Evolutionary conservation across 257 asterid species (phyloP), one percentile per base, ranked within the genome.

Genomic region (Fraxinus americana): DNA sequence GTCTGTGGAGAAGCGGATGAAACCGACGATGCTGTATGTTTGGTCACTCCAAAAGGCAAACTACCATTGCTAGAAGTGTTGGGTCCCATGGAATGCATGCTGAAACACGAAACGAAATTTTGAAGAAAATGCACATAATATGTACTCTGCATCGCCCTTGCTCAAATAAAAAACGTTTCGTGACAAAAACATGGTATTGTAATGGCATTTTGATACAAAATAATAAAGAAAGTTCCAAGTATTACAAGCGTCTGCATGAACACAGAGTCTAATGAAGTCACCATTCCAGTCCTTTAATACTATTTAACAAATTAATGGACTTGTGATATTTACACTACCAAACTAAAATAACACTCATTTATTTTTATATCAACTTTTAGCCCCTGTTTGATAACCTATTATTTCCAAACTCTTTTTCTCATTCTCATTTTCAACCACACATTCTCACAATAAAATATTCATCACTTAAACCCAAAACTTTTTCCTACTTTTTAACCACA

Each of bases 1-100:
- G 92, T 54, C 86, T 87, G 91, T 2, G 86, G 67, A 76, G 97
- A 78, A 57, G 86, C 76, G 43, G 97, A 83, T 29, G 92, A 72
- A 68, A 82, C 82, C 19, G 94, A 72, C 8, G 92, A 7, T 43
- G 88, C 38, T 57, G 86, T 74, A 72, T 82, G 89, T 84, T 78
- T 83, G 77, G 78, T 83, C 21, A 82, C 83, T 75, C 89, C 92
- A 30, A 88, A 67, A 13, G 92, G 78, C 27, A 54, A 54, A 48
- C 78, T 75, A 69, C 96, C 97, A 35, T 90, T 89, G 75, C 77
- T 82, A 61, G 97, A 76, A 71, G 83, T 82, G 74, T 71, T 87
- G 30, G 79, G 87, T 76, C 91, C 94, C 75, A 75, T 45, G 11
- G 91, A 69, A 78, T 87, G 79, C 61, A 86, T 14, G 83, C 99